A percentile compares a stretch with the other conserved stretches of the same genome.
Conservation (phyloP, 108 stramenopile species). For the Cyclotella atomus region DNA sequence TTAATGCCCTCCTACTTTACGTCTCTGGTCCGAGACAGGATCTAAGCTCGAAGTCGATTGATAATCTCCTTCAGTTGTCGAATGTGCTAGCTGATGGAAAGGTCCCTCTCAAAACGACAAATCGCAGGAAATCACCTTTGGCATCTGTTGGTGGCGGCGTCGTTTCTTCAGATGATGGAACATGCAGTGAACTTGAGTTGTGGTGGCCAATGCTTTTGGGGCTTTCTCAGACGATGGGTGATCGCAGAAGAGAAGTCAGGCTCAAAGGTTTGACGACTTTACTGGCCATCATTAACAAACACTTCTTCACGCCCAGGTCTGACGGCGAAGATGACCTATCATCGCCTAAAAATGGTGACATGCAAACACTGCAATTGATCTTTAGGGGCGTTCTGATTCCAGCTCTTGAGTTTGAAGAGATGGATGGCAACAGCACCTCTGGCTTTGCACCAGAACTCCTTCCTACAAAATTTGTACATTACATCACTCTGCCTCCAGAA, state of each 20-base stretch:
- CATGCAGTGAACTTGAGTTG: slow-evolving; percentile 72
- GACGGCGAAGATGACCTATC: slow-evolving; percentile 18
- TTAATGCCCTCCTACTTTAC: slow-evolving; percentile 87
- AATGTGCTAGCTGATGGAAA: slow-evolving; percentile 62
- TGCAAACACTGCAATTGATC: slow-evolving; percentile 83
- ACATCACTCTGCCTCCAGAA: slow-evolving; percentile 43
- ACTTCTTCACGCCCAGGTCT: slow-evolving; percentile 62
- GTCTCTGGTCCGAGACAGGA: slow-evolving; percentile 85
- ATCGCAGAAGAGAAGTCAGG: slow-evolving; percentile 70
- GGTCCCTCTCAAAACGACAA: slow-evolving; percentile 29
- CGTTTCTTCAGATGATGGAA: slow-evolving; percentile 37
- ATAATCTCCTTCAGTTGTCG: slow-evolving; percentile 58
- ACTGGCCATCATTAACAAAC: slow-evolving; percentile 62
- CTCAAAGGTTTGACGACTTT: slow-evolving; percentile 66
- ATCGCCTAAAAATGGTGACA: slow-evolving; percentile 50
- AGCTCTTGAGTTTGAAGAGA: slow-evolving; percentile 84
- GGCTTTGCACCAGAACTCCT: slow-evolving; percentile 55
- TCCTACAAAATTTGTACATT: slow-evolving; percentile 80
- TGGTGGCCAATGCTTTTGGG: slow-evolving; percentile 99
- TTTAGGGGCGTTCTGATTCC: slow-evolving; percentile 84
- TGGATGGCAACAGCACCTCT: slow-evolving; percentile 46
- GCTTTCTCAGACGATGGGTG: slow-evolving; percentile 85
- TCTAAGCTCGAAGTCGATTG: slow-evolving; percentile 79
- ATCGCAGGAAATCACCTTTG: slow-evolving; percentile 18
- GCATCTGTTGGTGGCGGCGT: slow-evolving; percentile 13